phyloP scores from a whole-genome alignment of 257 asterid genomes.

The Ehretia macrophylla region DNA sequence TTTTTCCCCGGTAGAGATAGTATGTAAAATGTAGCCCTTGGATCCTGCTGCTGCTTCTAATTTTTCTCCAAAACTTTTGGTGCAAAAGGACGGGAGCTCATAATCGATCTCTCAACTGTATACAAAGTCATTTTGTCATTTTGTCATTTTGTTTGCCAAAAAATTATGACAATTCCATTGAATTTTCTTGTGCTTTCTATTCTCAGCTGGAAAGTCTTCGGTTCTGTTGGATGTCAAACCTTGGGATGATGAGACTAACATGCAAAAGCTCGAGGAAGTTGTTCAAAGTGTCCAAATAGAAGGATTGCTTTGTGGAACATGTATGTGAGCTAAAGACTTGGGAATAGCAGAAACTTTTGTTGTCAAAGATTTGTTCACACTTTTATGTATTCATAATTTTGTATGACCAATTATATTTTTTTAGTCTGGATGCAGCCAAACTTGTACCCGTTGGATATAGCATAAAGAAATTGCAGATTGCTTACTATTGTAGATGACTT shows the following conservation, averaged over 20 bases:
- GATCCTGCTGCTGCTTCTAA: too few species aligned
- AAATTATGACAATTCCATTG: too few species aligned
- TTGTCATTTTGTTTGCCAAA: too few species aligned
- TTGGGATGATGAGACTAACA: slow-evolving; percentile 98
- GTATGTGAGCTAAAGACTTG: slow-evolving; percentile 26
- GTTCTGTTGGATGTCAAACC: slow-evolving; percentile 73
- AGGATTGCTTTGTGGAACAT: slow-evolving; percentile 90
- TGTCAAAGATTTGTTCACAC: neutral
- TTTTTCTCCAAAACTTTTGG: too few species aligned
- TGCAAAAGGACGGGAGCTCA: too few species aligned
- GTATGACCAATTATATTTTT: neutral
- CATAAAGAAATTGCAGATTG: slow-evolving; percentile 34
- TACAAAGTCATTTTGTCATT: too few species aligned
- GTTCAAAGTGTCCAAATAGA: slow-evolving; percentile 66
- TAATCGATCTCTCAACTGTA: too few species aligned
- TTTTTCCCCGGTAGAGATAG: too few species aligned
- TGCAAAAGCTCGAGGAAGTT: slow-evolving; percentile 92
- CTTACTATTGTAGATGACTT: slow-evolving; percentile 39
- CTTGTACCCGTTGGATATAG: slow-evolving; percentile 36
- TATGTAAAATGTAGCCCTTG: too few species aligned
- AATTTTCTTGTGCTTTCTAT: too few species aligned
- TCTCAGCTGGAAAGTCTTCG: slow-evolving; percentile 54
- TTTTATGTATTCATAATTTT: neutral
- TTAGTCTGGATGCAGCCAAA: slow-evolving; percentile 20
- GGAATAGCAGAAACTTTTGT: too few species aligned